Evolutionary conservation across 345 rosid species (phyloP).

Genomic region (Isatis tinctoria): DNA sequence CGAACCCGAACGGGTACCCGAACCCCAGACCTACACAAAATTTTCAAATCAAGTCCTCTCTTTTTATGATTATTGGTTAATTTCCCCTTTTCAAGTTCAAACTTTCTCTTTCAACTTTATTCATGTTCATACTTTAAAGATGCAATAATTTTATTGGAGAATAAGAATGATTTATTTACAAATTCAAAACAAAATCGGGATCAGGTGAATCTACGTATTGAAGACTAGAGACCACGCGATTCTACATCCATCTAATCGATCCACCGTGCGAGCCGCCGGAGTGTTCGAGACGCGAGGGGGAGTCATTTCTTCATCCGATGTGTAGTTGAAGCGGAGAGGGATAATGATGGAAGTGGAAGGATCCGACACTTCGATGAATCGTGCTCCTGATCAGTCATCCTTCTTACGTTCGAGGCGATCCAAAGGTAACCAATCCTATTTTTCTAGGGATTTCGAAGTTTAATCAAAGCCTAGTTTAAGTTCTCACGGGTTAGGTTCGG

Average conservation of each 20-base stretch:
- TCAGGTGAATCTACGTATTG: neutral
- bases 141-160: neutral
- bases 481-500: neutral
- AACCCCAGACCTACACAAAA: too few species aligned
- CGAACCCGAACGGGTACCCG: too few species aligned
- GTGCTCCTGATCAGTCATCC: slow-evolving; percentile 19
- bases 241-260: neutral
- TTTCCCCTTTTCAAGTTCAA: neutral
- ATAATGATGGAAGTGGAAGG: slow-evolving; percentile 44
- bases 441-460: neutral
- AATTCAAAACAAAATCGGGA: neutral
- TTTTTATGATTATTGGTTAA: too few species aligned
- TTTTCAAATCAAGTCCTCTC: too few species aligned
- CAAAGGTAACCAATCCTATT: slow-evolving; percentile 31
- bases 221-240: neutral
- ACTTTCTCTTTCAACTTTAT: neutral
- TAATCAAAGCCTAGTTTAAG: neutral
- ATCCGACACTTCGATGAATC: slow-evolving; percentile 27
- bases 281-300: neutral
- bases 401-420: slow-evolving; percentile 34
- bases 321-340: slow-evolving; percentile 9
- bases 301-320: neutral
- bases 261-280: slow-evolving; percentile 4
- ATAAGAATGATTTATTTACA: neutral
- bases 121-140: too few species aligned